Base-by-base conservation (phyloP, 106 monocot species). In the Hemerocallis citrina region DNA sequence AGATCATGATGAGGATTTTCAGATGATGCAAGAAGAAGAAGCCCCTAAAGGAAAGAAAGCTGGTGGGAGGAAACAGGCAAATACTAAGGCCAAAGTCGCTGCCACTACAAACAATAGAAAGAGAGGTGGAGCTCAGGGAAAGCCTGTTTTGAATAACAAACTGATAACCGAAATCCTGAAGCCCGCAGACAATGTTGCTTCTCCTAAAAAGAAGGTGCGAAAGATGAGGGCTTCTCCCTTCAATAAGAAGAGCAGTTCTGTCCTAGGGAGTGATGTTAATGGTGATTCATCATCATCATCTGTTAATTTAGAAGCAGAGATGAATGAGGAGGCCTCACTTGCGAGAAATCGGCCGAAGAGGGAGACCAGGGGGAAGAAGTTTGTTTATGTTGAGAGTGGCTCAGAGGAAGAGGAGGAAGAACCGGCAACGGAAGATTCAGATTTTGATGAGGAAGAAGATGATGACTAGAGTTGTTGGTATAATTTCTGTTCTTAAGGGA, bases 151-250 rank as follows among this genome's bases (percentile, higher is more conserved):
- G 40, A 52, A 33, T 57, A 77, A 90, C 56, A 81, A 68, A 34
- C 36, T 71, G 13, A 76, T 79, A 19, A 71, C 67, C 5, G 71
- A 75, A 25, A 52, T 77, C 39, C 29, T 77, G 55, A 83, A 77
- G 58, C 77, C 83, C 14, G 67, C 20, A 3, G 74, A 68, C 21
- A 48, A 68, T 32, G 37, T 62, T 34, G 44, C 34, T 20, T 90
- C 90, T 1, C 95, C 95, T 3, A 78, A 91, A 57, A 90, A 84
- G 67, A 96, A 96, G 65, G 90, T 91, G 19, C 74, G 95, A 63
- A 96, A 81, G 78, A 91, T 87, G 47, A 80, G 91, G 25, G 68
- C 61, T 1, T 96, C 95, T 14, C 90, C 95, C 0, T 91, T 96
- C 74, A 87, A 96, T 59, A 96, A 90, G 79, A 96, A 96, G 74